Conservation (phyloP, 202 grass and related monocot genomes). For the Hordeum pubiflorum region DNA sequence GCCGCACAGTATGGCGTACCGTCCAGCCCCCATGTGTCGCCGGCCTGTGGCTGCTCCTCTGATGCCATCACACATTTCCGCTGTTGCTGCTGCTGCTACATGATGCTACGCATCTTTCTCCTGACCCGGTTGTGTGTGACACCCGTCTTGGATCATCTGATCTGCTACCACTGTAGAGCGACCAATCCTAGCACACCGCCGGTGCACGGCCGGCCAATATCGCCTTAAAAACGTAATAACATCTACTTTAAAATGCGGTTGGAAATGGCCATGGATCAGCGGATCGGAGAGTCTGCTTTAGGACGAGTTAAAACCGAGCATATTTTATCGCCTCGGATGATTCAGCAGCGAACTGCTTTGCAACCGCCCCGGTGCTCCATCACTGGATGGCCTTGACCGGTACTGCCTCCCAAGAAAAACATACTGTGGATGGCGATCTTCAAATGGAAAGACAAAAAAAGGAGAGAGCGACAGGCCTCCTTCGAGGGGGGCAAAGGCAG, state of each 20-base stretch:
- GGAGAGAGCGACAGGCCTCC: background rate
- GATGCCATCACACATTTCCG: background rate
- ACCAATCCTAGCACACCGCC: background rate
- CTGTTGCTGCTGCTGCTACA: background rate
- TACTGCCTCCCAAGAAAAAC: background rate
- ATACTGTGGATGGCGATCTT: background rate
- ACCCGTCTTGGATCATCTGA: background rate
- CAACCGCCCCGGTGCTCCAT: constrained; percentile 19
- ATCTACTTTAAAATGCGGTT: background rate
- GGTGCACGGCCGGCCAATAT: background rate
- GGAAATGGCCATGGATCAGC: background rate
- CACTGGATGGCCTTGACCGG: constrained; percentile 20
- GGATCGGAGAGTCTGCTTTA: background rate
- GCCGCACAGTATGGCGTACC: background rate
- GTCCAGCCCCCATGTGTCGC: background rate
- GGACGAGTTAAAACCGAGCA: background rate
- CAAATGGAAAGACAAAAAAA: background rate
- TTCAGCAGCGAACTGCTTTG: constrained; percentile 20
- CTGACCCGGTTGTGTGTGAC: background rate
- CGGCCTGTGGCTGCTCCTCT: background rate
- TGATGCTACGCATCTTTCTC: no score
- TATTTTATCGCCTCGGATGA: constrained; percentile 17
- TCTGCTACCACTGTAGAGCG: background rate
- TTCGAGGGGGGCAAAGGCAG: constrained; percentile 3
- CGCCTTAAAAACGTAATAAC: background rate